Base-by-base conservation (phyloP, 2,329 filamentous ascomycete species). In the Botryosphaeria dothidea region DNA sequence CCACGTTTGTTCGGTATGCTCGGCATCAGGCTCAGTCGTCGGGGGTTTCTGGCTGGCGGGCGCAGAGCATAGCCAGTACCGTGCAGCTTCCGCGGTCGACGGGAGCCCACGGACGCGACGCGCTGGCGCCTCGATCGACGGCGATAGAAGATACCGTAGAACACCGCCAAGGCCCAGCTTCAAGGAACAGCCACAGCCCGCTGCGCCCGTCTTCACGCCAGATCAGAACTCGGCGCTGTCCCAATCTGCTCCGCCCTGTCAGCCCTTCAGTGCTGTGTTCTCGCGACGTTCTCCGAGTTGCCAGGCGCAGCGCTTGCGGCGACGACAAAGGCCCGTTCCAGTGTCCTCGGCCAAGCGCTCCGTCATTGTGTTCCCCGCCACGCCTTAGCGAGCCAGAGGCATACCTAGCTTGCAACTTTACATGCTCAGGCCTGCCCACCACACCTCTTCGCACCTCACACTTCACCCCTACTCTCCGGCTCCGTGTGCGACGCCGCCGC, bases 341-440 rank as follows among this genome's bases (percentile, higher is more conserved):
- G 34, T 46, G 60, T 43, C 60, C 45, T 45, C 48, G 48, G 48
- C 46, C 60, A 51, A 25, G 43, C 45, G 23, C 60, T 52, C 48
- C 62, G 62, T 64, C 62, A 64, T 64, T 64, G 62, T 64, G 62
- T 64, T 57, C 62, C 62, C 62, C 62, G 62, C 62, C 51, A 46
- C 51, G 51, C 51, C 52, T 64, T 64, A 64, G 62, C 62, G 62
- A 64, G 62, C 62, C 62, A 51, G 43, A 62, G 58, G n/a, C 56
- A 31, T 64, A 54, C 61, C 61, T 64, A 64, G 56, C 61, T 45
- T 36, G 61, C 61, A 64, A 64, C 61, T 54, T 56, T 45, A 56
- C 61, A 64, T 56, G 61, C 25, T 46, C 61, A 63, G 48, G 61
- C 61, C 61, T 34, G 49, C 61, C 60, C 60, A 29, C 60, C 23